phyloP scores from a whole-genome alignment of 2,329 filamentous ascomycete genomes.

The Ascocoryne sarcoides region DNA sequence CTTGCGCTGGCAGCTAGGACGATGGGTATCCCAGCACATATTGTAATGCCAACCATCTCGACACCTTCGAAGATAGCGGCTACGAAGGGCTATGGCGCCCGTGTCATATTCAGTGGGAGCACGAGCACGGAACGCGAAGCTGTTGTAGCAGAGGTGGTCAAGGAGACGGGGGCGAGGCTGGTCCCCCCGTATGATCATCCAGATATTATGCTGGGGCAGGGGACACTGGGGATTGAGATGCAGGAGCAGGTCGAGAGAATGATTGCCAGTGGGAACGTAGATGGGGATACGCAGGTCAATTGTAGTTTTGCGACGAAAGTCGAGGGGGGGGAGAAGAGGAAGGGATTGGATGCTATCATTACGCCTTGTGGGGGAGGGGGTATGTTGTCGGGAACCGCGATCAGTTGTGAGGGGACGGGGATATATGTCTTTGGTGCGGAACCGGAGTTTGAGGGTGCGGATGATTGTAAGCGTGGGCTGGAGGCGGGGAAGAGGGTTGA shows the following conservation, averaged over 20 bases:
- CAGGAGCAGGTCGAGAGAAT: slow-evolving; percentile 59
- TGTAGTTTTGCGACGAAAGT: slow-evolving; percentile 9
- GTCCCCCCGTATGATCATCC: slow-evolving; percentile 90
- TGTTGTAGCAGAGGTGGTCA: slow-evolving; percentile 58
- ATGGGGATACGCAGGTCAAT: slow-evolving; percentile 15
- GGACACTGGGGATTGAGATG: slow-evolving; percentile 79
- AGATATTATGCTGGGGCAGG: slow-evolving; percentile 85
- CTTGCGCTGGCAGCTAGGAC: slow-evolving; percentile 75
- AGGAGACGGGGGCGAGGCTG: slow-evolving; percentile 64
- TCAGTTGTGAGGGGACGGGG: slow-evolving; percentile 62
- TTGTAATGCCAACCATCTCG: slow-evolving; percentile 86
- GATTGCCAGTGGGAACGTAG: slow-evolving; percentile 29
- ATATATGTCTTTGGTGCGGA: slow-evolving; percentile 81
- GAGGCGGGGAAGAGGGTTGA: slow-evolving; percentile 54
- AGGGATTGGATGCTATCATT: slow-evolving; percentile 60
- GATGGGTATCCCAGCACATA: slow-evolving; percentile 67
- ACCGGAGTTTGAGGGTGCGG: slow-evolving; percentile 71
- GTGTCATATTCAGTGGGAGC: slow-evolving; percentile 72
- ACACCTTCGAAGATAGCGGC: slow-evolving; percentile 81
- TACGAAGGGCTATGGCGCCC: slow-evolving; percentile 68
- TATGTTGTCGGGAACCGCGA: slow-evolving; percentile 74
- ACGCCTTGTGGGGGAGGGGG: slow-evolving; percentile 83
- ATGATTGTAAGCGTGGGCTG: slow-evolving; percentile 70
- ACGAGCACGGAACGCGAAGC: slow-evolving; percentile 76
- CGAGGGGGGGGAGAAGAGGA: slow-evolving; percentile 12